Conservation (phyloP, 1,284 basidiomycete genomes). For the Abortiporus biennis region DNA sequence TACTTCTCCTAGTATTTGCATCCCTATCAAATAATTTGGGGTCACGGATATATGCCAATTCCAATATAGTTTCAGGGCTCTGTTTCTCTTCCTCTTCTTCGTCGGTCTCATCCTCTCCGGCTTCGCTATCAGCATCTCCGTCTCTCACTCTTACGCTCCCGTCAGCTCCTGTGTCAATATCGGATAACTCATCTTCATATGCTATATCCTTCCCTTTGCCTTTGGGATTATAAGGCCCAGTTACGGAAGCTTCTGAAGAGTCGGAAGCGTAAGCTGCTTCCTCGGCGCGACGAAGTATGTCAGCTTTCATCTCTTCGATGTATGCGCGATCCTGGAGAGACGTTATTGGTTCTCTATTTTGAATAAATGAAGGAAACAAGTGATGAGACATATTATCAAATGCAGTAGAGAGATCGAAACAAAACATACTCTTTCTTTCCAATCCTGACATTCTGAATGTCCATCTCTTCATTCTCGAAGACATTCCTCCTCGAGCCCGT, state of each 20-base stretch:
- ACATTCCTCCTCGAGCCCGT: slow-evolving; percentile 58
- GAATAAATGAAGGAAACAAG: slow-evolving; percentile 14
- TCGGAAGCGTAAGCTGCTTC: slow-evolving; percentile 62
- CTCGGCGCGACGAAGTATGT: slow-evolving; percentile 74
- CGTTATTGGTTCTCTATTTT: slow-evolving; percentile 30
- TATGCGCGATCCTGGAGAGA: slow-evolving; percentile 53
- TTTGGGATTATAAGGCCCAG: slow-evolving; percentile 14
- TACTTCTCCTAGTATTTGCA: slow-evolving; percentile 60
- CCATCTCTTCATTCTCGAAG: slow-evolving; percentile 67
- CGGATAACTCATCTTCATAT: slow-evolving; percentile 48
- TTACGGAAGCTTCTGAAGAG: slow-evolving; percentile 44
- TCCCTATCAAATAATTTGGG: slow-evolving; percentile 76
- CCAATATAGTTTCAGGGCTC: slow-evolving; percentile 59
- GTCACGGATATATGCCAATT: slow-evolving; percentile 70
- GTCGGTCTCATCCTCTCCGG: slow-evolving; percentile 52
- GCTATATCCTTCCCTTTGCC: slow-evolving; percentile 29
- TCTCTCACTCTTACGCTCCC: slow-evolving; percentile 52
- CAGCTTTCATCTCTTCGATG: slow-evolving; percentile 72
- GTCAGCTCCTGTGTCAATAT: slow-evolving; percentile 25
- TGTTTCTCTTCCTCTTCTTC: slow-evolving; percentile 35
- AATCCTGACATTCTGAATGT: slow-evolving; percentile 50
- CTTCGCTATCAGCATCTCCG: slow-evolving; percentile 50
- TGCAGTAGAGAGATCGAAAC: neutral
- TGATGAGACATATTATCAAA: slow-evolving; percentile 6
- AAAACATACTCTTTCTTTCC: slow-evolving; percentile 62